Evolutionary conservation across 2,329 filamentous ascomycete genomes (phyloP).

Genomic region (Alternaria rosae): DNA sequence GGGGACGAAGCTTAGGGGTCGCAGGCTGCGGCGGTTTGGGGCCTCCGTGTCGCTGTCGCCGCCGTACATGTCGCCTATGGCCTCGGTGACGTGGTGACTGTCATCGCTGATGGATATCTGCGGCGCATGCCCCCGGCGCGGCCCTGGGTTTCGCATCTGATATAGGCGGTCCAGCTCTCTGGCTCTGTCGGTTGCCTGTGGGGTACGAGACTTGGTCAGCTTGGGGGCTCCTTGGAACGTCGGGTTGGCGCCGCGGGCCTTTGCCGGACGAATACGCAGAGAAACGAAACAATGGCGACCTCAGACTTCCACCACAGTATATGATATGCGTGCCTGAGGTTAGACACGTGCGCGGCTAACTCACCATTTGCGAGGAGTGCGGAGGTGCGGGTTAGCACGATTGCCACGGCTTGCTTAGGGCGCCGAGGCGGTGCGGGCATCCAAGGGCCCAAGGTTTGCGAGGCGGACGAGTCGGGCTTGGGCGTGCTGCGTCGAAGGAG

Average conservation of each 20-base stretch:
- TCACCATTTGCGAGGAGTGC: conserved; percentile 37
- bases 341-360: conserved; percentile 8
- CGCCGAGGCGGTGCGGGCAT: conserved; percentile 16
- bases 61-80: conserved; percentile 89
- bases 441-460: conserved; percentile 12
- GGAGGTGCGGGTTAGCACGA: conserved; percentile 20
- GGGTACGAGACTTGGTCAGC: conserved; percentile 37
- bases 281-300: not conserved
- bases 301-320: not conserved
- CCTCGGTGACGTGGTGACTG: conserved; percentile 92
- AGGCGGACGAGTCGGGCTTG: conserved; percentile 6
- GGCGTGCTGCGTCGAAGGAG: conserved; percentile 13
- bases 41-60: conserved; percentile 71
- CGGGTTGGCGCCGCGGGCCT: conserved; percentile 11
- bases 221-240: conserved; percentile 12
- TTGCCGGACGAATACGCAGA: conserved; percentile 11
- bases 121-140: conserved; percentile 65
- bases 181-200: conserved; percentile 52
- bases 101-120: conserved; percentile 82
- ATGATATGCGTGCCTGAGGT: not conserved
- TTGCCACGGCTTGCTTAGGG: conserved; percentile 29
- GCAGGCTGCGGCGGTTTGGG: conserved; percentile 61
- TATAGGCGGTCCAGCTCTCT: conserved; percentile 57
- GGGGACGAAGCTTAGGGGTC: conserved; percentile 78
- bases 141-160: conserved; percentile 58